A percentile compares a stretch with the other conserved stretches of the same genome.
These are phyloP conservation scores for Apiospora pterosperma DNA, from an alignment of 2,329 filamentous ascomycete species.

Conservation along the genomic window DNA sequence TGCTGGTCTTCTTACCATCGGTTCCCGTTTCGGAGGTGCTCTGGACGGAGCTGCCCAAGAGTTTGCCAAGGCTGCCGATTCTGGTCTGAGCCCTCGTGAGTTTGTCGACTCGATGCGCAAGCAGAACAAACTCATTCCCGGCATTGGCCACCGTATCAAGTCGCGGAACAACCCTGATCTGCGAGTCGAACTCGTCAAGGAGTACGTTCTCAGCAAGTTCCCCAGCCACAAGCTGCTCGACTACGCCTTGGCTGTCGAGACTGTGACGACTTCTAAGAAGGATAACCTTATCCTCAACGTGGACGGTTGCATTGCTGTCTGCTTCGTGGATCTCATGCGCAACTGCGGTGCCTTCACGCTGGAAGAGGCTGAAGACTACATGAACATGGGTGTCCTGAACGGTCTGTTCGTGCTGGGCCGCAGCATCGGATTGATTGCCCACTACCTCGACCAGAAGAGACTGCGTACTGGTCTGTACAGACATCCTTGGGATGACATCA, in stretches of 20 bases:
- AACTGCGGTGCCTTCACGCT: slow-evolving; percentile 95
- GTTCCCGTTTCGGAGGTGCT: slow-evolving; percentile 96
- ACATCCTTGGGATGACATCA: slow-evolving; percentile 98
- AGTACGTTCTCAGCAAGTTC: slow-evolving; percentile 97
- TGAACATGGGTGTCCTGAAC: slow-evolving; percentile 98
- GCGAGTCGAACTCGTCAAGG: slow-evolving; percentile 98
- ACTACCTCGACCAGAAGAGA: slow-evolving; percentile 99
- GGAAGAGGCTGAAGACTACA: slow-evolving; percentile 98
- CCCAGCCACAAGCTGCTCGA: slow-evolving; percentile 97
- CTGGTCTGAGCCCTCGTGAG: slow-evolving; percentile 95
- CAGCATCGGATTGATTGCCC: slow-evolving; percentile 97
- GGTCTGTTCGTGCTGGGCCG: slow-evolving; percentile 97
- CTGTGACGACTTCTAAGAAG: slow-evolving; percentile 98
- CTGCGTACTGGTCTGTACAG: slow-evolving; percentile 97
- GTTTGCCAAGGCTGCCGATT: slow-evolving; percentile 97
- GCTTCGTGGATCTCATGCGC: slow-evolving; percentile 96
- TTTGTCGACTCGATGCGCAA: slow-evolving; percentile 99
- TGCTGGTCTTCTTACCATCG: slow-evolving; percentile 95
- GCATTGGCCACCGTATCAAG: slow-evolving; percentile 99
- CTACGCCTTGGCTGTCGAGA: slow-evolving; percentile 96
- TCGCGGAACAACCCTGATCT: slow-evolving; percentile 99
- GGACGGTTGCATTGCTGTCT: slow-evolving; percentile 95
- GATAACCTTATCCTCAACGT: slow-evolving; percentile 99
- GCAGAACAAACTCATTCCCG: slow-evolving; percentile 99
- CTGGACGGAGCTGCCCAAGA: slow-evolving; percentile 97